These are phyloP conservation scores for Emmonsiellopsis sp. DNA, from an alignment of 2,329 filamentous ascomycete genomes.

Conservation along the genomic window DNA sequence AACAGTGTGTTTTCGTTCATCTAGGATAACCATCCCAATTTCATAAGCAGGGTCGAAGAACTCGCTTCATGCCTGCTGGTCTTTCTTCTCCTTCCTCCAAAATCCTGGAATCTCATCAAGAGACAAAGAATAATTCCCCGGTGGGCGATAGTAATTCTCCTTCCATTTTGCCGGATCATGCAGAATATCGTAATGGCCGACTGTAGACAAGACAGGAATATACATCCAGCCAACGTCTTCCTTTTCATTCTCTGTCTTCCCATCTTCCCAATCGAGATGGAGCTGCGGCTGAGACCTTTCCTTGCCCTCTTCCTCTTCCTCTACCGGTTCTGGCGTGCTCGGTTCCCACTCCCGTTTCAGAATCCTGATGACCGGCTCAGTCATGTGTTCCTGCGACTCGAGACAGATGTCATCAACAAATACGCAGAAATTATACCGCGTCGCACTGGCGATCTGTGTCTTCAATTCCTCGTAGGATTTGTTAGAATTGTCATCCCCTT, in stretches of 20 bases:
- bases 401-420: constrained; percentile 14
- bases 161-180: background rate
- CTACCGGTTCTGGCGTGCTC: background rate
- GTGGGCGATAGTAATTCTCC: background rate
- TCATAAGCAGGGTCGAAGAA: too few relatives aligned
- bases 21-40: too few relatives aligned
- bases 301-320: constrained; percentile 1
- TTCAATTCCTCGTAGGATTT: background rate
- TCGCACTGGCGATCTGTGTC: constrained; percentile 1
- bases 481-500: background rate
- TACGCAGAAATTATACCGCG: constrained; percentile 11
- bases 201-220: background rate
- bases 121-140: background rate
- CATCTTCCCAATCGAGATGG: constrained; percentile 12
- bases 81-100: background rate
- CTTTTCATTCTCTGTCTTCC: constrained; percentile 7
- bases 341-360: constrained; percentile 8
- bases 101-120: background rate
- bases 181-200: background rate
- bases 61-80: too few relatives aligned
- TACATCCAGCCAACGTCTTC: constrained; percentile 15
- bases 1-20: too few relatives aligned
- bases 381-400: constrained; percentile 12
- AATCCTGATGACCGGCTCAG: constrained; percentile 9
- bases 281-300: background rate